Percentiles rank a stretch among this genome's conserved stretches.
Evolutionary conservation across 139 green algal species (phyloP).

Genomic region (Chlamydomonas sphaeroides): DNA sequence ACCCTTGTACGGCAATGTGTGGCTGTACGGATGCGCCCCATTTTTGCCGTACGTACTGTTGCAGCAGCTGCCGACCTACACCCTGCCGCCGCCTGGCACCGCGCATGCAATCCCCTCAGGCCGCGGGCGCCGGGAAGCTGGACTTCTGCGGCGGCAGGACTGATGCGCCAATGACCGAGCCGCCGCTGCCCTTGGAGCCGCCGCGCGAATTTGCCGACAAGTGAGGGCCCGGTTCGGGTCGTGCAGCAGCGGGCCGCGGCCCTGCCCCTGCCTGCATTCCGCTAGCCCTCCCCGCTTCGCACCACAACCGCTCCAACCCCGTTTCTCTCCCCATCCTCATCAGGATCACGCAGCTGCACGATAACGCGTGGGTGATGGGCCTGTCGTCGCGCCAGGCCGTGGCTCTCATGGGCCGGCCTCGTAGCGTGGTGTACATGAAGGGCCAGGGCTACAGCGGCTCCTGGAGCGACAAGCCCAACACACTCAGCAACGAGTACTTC

Average conservation of each 20-base stretch:
- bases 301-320: neutral
- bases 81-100: too few species aligned
- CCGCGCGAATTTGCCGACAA: neutral
- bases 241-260: neutral
- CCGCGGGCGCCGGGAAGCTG: neutral
- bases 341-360: neutral
- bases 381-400: conserved; percentile 33
- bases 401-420: conserved; percentile 39
- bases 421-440: conserved; percentile 17
- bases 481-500: conserved; percentile 53
- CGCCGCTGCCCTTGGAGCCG: neutral
- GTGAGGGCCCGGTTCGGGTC: neutral
- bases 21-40: too few species aligned
- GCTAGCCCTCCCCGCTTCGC: neutral
- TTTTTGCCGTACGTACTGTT: too few species aligned
- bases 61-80: too few species aligned
- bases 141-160: conserved; percentile 53
- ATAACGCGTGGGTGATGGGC: conserved; percentile 40
- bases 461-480: conserved; percentile 3
- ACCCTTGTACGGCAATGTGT: too few species aligned
- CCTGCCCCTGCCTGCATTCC: too few species aligned
- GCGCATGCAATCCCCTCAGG: too few species aligned
- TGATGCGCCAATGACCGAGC: conserved; percentile 30
- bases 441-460: conserved; percentile 48
- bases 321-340: neutral